Percentiles rank a stretch among this genome's conserved stretches.
Evolutionary conservation across 495 filamentous ascomycete species (phyloP).

Genomic region (Annulohypoxylon moriforme): DNA sequence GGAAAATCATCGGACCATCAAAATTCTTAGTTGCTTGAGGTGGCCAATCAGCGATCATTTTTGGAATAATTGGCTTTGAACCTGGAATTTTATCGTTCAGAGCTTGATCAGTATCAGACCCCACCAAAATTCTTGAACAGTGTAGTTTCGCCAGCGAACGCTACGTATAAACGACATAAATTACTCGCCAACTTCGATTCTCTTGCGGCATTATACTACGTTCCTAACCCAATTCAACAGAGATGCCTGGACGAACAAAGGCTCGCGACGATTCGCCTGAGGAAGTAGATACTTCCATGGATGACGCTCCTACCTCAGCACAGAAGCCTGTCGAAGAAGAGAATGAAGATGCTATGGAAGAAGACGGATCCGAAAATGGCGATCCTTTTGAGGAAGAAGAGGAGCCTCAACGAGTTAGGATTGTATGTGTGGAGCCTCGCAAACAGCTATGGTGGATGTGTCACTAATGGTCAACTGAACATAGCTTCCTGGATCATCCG

Average conservation of each 20-base stretch:
- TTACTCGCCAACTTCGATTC: not conserved
- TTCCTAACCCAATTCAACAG: not conserved
- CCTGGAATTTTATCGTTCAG: slow-evolving; percentile 33
- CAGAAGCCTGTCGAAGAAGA: slow-evolving; percentile 44
- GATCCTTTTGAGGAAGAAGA: slow-evolving; percentile 52
- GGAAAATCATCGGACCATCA: slow-evolving; percentile 5
- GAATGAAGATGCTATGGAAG: slow-evolving; percentile 52
- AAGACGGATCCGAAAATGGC: slow-evolving; percentile 57
- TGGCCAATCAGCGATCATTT: slow-evolving; percentile 12
- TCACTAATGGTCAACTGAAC: slow-evolving; percentile 22
- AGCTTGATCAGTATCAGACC: slow-evolving; percentile 27
- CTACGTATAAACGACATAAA: not conserved
- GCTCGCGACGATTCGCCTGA: slow-evolving; percentile 40
- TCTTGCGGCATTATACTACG: not conserved
- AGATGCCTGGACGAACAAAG: slow-evolving; percentile 52
- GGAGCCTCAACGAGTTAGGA: slow-evolving; percentile 65
- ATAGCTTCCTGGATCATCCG: slow-evolving; percentile 76
- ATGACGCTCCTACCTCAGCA: slow-evolving; percentile 57
- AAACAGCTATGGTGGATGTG: not conserved
- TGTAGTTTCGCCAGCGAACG: slow-evolving; percentile 12
- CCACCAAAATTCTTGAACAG: slow-evolving; percentile 35
- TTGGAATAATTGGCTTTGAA: not conserved
- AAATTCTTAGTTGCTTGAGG: not conserved
- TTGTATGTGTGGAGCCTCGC: slow-evolving; percentile 57
- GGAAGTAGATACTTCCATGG: slow-evolving; percentile 65